These are phyloP conservation scores for Liquidambar formosana DNA, from an alignment of 164 flowering plant genomes.

Conservation along the genomic window DNA sequence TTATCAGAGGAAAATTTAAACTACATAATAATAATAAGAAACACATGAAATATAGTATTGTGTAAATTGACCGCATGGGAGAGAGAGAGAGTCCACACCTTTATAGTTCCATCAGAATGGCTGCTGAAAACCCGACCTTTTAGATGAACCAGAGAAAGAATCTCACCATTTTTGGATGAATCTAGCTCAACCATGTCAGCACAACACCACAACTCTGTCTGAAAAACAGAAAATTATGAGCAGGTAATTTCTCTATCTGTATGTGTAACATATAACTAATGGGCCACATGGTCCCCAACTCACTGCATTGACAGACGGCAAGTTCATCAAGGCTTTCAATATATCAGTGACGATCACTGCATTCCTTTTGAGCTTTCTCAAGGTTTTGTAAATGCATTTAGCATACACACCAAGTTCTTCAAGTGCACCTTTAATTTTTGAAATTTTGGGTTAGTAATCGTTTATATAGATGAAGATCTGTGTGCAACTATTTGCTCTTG, in stretches of 20 bases:
- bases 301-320: slow-evolving; percentile 67
- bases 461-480: background rate
- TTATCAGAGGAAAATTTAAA: no score
- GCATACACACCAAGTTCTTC: slow-evolving; percentile 62
- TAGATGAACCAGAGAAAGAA: slow-evolving; percentile 51
- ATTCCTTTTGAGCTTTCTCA: slow-evolving; percentile 61
- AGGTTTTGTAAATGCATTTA: slow-evolving; percentile 54
- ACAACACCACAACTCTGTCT: slow-evolving; percentile 71
- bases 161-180: slow-evolving; percentile 52
- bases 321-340: slow-evolving; percentile 59
- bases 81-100: slow-evolving; percentile 31
- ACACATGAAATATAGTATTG: no score
- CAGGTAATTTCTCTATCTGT: background rate
- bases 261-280: background rate
- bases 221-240: slow-evolving; percentile 9
- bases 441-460: background rate
- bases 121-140: slow-evolving; percentile 57
- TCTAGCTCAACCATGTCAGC: slow-evolving; percentile 52
- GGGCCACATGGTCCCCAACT: slow-evolving; percentile 25
- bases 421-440: slow-evolving; percentile 45
- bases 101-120: slow-evolving; percentile 79
- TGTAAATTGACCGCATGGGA: background rate
- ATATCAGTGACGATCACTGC: slow-evolving; percentile 47
- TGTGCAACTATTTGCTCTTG: background rate
- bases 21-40: no score